Evolutionary conservation across 1,139 yeast genomes (phyloP), one percentile per base, ranked within the genome.

Genomic region (Debaryomyces robertsiae): DNA sequence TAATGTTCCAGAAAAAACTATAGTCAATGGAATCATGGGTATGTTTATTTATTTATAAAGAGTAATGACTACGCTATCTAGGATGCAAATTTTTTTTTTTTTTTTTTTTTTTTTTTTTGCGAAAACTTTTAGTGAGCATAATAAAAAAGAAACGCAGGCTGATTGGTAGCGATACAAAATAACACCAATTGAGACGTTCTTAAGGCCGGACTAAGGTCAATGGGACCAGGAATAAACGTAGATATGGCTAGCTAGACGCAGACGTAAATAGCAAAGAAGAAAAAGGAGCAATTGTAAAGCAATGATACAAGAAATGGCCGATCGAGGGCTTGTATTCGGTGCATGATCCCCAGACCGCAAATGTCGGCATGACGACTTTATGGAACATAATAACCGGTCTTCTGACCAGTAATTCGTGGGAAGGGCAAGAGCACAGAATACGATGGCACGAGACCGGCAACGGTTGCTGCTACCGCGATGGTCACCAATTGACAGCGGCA

Each of bases 61-160:
- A 27, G 14, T 25, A 25, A 33, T 33, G 36, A 33, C 36, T 33
- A 33, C 28, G 15, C 16, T 25, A 33, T 27, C 25, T 33, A 33
- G 30, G 36, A 33, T 33, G 36, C 36, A 33, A 33, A 32, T 15
- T 16, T 25, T 25, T 25, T 33, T 32, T 32, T 32, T 22, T 14
- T 22, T 19, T n/a, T 33, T 17, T 33, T 33, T 33, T 33, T 32
- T 32, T 25, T 33, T 25, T 33, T 32, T 32, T 25, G 16, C 30
- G 30, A 29, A 17, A 33, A 32, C 15, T 15, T 14, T 25, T 33
- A 15, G 15, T 25, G 27, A 16, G 30, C 29, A 25, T 33, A 27
- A 33, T 33, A 24, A 33, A 33, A 33, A 33, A 33, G 36, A 33
- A 33, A 33, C 36, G 36, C 30, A 25, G 11, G 18, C n/a, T 15